Evolutionary conservation across 768 basidiomycete genomes (phyloP), one percentile per base, ranked within the genome.

Genomic region (Rhizopogon sp.): DNA sequence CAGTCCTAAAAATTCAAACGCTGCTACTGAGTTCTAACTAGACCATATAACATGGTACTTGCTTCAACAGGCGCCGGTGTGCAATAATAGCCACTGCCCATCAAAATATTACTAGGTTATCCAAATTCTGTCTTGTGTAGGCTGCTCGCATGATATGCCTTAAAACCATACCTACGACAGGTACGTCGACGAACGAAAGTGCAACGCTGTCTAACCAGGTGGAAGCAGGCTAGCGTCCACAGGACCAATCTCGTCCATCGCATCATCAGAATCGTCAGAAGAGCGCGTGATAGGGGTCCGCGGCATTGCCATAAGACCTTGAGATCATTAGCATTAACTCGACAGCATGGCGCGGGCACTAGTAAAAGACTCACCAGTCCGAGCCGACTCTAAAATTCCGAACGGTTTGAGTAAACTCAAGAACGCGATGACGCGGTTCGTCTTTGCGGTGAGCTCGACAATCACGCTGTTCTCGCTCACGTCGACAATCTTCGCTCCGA

Each of bases 251-350:
- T 79, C 83, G 22, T 79, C 81, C 25, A 74, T 71, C 4, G 67
- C 69, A 11, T 78, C 76, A 13, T 84, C 87, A 13, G 83, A 84
- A 6, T 84, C 84, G 5, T 84, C 84, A 1, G 71, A 64, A 25
- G 76, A 70, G 52, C 78, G 74, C 14, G 81, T 68, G 64, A 98
- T 89, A 2, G 96, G 95, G 5, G 97, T 97, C 57, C 97, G 83
- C 4, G 97, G 97, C 90, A 99, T 97, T 6, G 91, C 95, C 96
- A 99, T 99, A 39, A 91, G 74, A 66, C 95, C 95, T 96, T 58
- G 5, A 35, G 50, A 45, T 14, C 49, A 29, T 20, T 1, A 31
- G 52, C 37, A 53, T 17, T 25, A 25, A 25, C 42, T 58, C 28
- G 58, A 55, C 29, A 46, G 42, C 35, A 33, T 29, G n/a, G 41